Evolutionary conservation across 2,329 filamentous ascomycete species (phyloP), one percentile per base, ranked within the genome.

Genomic region (Pseudopyricularia javanii): DNA sequence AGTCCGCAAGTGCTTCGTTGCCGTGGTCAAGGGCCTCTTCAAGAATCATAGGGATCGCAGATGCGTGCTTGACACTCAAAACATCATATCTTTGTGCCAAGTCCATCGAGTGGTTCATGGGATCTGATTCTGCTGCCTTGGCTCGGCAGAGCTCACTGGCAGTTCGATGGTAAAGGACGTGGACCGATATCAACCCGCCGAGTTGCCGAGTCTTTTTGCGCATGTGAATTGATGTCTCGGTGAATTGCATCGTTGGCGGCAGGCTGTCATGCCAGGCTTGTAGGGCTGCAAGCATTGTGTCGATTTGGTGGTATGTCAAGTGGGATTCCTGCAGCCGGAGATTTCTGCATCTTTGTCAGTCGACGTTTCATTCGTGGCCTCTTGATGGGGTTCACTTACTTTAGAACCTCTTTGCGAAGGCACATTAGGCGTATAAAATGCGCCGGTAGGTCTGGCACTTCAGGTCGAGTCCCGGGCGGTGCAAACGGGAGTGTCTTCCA

Each of bases 21-120:
- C 54, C 56, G 40, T 57, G 56, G n/a, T 47, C 34, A 7, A 54
- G 28, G 7, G 56, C 54, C 52, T 58, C 57, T 8, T 58, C 62
- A 35, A 62, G 57, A 1, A 63, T 59, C 1, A 57, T 51, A 7
- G 61, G 57, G 12, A 62, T 35, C 14, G 59, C 55, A 22, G 58
- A 58, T 11, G 60, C 60, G 17, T 60, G 59, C 51, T 63, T 59
- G 35, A 63, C 60, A 4, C 60, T 54, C 20, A 59, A 56, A 17
- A 60, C 54, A 24, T 62, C 59, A 3, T 61, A 47, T 22, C 56
- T 54, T 3, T 51, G 45, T 8, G 59, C 53, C 28, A 62, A 61
- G 0, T 30, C 54, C 1, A 50, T 52, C 30, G 60, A 58, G 24
- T 61, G 59, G 7, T 57, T 50, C 6, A 60, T 60, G 26, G 48